Evolutionary conservation across 2,329 filamentous ascomycete genomes (phyloP).

Genomic region (Shiraia sp.): DNA sequence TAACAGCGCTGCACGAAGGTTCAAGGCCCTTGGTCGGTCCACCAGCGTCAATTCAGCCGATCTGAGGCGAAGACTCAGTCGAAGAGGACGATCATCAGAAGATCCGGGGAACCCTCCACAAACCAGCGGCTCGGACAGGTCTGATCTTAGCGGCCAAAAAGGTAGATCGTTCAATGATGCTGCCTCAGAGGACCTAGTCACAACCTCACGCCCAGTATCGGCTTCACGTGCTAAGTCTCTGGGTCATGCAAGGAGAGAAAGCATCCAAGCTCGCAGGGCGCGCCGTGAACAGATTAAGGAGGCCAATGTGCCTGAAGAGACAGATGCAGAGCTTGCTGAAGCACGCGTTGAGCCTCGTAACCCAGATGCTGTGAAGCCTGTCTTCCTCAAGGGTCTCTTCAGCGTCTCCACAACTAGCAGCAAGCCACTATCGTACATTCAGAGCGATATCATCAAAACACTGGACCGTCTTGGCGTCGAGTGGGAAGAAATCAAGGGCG

Average conservation of each 20-base stretch:
- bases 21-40: conserved; percentile 76
- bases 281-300: conserved; percentile 73
- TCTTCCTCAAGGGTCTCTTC: conserved; percentile 94
- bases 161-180: conserved; percentile 53
- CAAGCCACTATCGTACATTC: conserved; percentile 83
- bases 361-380: conserved; percentile 85
- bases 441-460: conserved; percentile 87
- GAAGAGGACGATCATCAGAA: conserved; percentile 59
- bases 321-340: conserved; percentile 72
- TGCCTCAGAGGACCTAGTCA: conserved; percentile 54
- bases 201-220: conserved; percentile 34
- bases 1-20: conserved; percentile 60
- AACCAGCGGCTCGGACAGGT: conserved; percentile 80
- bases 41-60: conserved; percentile 92
- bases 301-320: conserved; percentile 86
- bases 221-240: conserved; percentile 76
- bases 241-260: conserved; percentile 85
- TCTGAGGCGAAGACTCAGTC: conserved; percentile 66
- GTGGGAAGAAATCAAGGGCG: conserved; percentile 88
- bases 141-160: conserved; percentile 55
- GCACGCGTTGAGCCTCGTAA: conserved; percentile 58
- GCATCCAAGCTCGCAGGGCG: conserved; percentile 83
- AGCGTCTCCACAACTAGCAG: conserved; percentile 96
- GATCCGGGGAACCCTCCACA: conserved; percentile 66
- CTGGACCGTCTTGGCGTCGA: conserved; percentile 87